Base-by-base conservation (phyloP, 257 asterid genomes). In the Jaltomata sinuosa region DNA sequence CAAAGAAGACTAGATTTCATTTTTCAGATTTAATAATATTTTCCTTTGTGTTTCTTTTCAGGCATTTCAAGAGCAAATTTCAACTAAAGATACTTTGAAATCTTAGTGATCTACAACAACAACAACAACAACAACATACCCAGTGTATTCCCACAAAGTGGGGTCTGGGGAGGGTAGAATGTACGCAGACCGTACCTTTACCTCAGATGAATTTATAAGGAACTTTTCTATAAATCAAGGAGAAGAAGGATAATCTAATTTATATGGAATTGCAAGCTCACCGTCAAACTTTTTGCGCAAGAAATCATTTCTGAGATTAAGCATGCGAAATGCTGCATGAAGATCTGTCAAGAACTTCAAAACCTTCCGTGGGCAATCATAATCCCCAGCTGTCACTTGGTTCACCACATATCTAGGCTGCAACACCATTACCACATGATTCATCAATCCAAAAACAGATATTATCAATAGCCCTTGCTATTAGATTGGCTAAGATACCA, bases 371-470 rank as follows among this genome's bases (percentile, higher is more conserved):
- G 99, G 98, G 50, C 98, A 95, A 79, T 97, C 98, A 52, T 94
- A 97, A 84, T 97, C 98, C 74, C 98, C 99, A 85, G 98, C 95
- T 21, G 99, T 97, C 88, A 97, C 99, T 89, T 88, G 97, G 91
- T 97, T 97, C 88, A 97, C 98, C 74, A 95, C 98, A 86, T 95
- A 97, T 86, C 98, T 97, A 77, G 99, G 98, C 99, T 97, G 94
- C 95, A 91, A 82, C 49, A 62, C 38, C 50, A 65, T 42, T 54
- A 52, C 16, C 57, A 83, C 55, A 42, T 12, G 22, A 47, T 76
- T 45, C 40, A 27, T 27, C 81, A 76, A 14, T 47, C 61, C 15
- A 45, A 47, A 8, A 45, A 47, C 40, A 15, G 25, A 76, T 49
- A 16, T 18, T 4, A 8, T 47, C 62, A 49, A 29, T 27, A 49